Evolutionary conservation across 495 filamentous ascomycete species (phyloP), one percentile per base, ranked within the genome.

Genomic region (Neurospora sp.): DNA sequence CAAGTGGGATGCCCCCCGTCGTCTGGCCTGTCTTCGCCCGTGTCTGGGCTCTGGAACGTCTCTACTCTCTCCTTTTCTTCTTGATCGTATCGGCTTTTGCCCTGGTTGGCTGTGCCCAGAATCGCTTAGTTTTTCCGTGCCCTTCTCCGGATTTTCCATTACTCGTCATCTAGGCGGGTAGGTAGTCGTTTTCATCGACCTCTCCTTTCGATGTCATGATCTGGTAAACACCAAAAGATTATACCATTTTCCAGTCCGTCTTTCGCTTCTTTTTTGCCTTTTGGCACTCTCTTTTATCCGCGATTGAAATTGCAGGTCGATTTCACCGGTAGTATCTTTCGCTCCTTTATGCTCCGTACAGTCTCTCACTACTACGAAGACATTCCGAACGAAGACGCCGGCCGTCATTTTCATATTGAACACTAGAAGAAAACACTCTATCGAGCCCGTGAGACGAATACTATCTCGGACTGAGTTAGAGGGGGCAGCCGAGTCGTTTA

Each of bases 221-320:
- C 69, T 35, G 23, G 54, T 44, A 71, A 27, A 20, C 71, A 71
- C 18, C 59, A 48, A 39, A 44, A 71, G 27, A 71, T 75, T 76
- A 77, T 48, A 79, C 75, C 77, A 72, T 79, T 77, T 73, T 81
- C 35, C 69, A 76, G 76, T 76, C 76, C 46, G 74, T 76, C 80
- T 81, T 82, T 75, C 79, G 80, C 78, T 72, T 76, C 71, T 59
- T 77, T 77, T 76, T 73, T 79, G 46, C 75, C 75, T 70, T 73
- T 70, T 73, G 70, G 39, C 62, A 70, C 42, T 73, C 69, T 76
- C 46, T 74, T 71, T 44, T 62, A 71, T 70, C 73, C 76, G 76
- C 77, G 75, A 72, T 72, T 75, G 74, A 75, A 76, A 41, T 81
- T 78, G 81, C 81, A 76, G 78, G 79, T 79, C 78, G 73, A 80